phyloP scores from a whole-genome alignment of 768 basidiomycete species.

The Pleurotus cornucopiae region DNA sequence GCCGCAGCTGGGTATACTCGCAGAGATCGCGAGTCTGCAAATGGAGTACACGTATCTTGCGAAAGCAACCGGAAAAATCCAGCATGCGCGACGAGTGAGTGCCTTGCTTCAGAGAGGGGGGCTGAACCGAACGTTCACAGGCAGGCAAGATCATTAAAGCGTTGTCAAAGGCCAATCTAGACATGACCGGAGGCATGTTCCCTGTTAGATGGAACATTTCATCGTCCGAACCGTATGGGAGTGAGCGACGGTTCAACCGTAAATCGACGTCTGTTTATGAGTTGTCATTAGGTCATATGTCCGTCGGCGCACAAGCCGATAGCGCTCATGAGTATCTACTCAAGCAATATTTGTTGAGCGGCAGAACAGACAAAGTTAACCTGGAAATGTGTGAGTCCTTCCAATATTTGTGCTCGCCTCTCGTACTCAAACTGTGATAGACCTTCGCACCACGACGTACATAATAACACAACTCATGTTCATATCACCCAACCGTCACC shows the following conservation, averaged over 20 bases:
- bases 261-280: no score
- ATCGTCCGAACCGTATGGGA: slow-evolving; percentile 34
- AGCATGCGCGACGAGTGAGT: slow-evolving; percentile 54
- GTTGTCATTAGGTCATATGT: slow-evolving; percentile 32
- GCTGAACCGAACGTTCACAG: slow-evolving; percentile 22
- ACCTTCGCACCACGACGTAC: slow-evolving; percentile 56
- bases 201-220: slow-evolving; percentile 54
- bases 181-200: slow-evolving; percentile 56
- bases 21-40: slow-evolving; percentile 81
- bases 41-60: slow-evolving; percentile 85
- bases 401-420: background rate
- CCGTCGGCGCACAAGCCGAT: slow-evolving; percentile 66
- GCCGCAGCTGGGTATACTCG: slow-evolving; percentile 42
- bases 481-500: slow-evolving; percentile 52
- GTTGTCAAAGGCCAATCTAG: slow-evolving; percentile 44
- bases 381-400: slow-evolving; percentile 60
- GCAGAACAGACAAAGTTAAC: slow-evolving; percentile 52
- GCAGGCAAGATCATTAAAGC: slow-evolving; percentile 43
- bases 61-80: slow-evolving; percentile 67
- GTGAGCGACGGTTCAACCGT: no score
- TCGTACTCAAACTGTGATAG: slow-evolving; percentile 23
- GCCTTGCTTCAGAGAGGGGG: no score
- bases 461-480: slow-evolving; percentile 65
- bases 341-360: slow-evolving; percentile 68
- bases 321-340: slow-evolving; percentile 77